A percentile compares a stretch with the other conserved stretches of the same genome.
phyloP scores from a whole-genome alignment of 352 stramenopile species.

The Globisporangium lucens region DNA sequence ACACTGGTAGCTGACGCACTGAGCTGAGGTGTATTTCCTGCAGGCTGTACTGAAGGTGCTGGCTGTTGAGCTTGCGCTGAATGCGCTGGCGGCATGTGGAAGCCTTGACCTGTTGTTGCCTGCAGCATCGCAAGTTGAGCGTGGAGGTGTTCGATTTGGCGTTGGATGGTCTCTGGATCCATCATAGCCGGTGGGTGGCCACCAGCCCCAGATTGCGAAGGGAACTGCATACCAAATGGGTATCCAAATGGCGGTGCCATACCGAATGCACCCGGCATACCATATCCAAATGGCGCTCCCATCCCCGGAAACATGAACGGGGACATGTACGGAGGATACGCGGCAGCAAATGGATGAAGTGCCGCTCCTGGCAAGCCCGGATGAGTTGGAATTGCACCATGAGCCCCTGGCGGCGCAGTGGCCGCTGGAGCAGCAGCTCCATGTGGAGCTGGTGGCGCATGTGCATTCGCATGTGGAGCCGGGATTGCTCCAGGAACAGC shows the following conservation, averaged over 20 bases:
- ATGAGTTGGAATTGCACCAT: constrained; percentile 8
- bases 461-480: constrained; percentile 2
- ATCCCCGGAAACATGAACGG: constrained; percentile 60
- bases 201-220: constrained; percentile 23
- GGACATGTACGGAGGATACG: constrained; percentile 52
- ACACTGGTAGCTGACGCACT: neutral
- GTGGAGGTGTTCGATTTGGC: constrained; percentile 49
- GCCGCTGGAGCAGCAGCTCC: constrained; percentile 21
- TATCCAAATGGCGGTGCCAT: constrained; percentile 45
- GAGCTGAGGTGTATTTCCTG: neutral
- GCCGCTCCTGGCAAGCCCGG: constrained; percentile 5
- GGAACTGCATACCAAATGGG: constrained; percentile 35
- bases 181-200: constrained; percentile 21
- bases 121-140: constrained; percentile 50
- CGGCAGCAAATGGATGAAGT: constrained; percentile 32
- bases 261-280: constrained; percentile 52
- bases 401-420: constrained; percentile 7
- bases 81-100: constrained; percentile 9
- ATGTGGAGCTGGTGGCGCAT: neutral
- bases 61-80: constrained; percentile 14
- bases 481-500: neutral
- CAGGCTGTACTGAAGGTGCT: neutral
- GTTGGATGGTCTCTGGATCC: constrained; percentile 46
- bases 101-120: constrained; percentile 16
- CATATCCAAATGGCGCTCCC: constrained; percentile 47